Evolutionary conservation across 352 stramenopile species (phyloP).

Genomic region (Phytophthora melonis): DNA sequence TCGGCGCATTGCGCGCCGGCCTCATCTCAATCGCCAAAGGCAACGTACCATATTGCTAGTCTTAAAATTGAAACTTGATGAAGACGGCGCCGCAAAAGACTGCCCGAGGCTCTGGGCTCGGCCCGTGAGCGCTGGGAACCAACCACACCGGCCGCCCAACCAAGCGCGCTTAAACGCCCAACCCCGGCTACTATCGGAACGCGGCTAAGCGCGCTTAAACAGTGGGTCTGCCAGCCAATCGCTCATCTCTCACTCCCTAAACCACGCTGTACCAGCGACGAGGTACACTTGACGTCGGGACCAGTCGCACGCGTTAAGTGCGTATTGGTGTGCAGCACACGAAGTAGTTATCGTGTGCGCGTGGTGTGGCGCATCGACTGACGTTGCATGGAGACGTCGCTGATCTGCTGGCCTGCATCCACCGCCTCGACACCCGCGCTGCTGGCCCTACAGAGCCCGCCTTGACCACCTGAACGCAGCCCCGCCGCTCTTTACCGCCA

Average conservation of each 20-base stretch:
- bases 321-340: background rate
- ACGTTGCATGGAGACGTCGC: slow-evolving; percentile 32
- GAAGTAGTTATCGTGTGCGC: background rate
- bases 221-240: slow-evolving; percentile 31
- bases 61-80: slow-evolving; percentile 91
- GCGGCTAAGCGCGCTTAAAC: slow-evolving; percentile 37
- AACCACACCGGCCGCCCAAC: slow-evolving; percentile 23
- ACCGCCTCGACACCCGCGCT: slow-evolving; percentile 3
- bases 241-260: background rate
- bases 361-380: slow-evolving; percentile 22
- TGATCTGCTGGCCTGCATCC: slow-evolving; percentile 37
- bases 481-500: background rate
- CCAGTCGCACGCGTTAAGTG: background rate
- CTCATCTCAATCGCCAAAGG: slow-evolving; percentile 19
- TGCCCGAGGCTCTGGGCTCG: slow-evolving; percentile 34
- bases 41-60: slow-evolving; percentile 87
- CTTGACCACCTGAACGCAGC: slow-evolving; percentile 13
- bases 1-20: slow-evolving; percentile 2
- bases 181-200: slow-evolving; percentile 25
- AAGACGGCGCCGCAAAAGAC: slow-evolving; percentile 83
- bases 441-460: slow-evolving; percentile 5
- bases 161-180: slow-evolving; percentile 34
- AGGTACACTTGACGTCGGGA: slow-evolving; percentile 17
- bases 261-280: background rate
- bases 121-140: slow-evolving; percentile 40